Evolutionary conservation across 345 rosid species (phyloP).

Genomic region (Pelargonium nanum): DNA sequence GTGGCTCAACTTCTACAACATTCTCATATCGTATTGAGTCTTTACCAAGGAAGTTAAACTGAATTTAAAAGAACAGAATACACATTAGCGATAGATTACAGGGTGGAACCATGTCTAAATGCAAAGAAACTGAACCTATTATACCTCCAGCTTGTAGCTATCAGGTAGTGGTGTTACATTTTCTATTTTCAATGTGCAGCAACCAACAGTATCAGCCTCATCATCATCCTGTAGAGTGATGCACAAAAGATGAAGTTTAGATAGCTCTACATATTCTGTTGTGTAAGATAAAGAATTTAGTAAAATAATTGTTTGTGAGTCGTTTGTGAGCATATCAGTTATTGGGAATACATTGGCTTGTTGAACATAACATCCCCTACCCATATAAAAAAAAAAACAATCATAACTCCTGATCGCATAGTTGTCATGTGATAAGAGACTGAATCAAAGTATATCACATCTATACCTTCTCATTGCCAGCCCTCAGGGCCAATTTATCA

Average conservation of each 20-base stretch:
- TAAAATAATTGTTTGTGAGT: no score
- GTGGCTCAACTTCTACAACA: constrained; percentile 81
- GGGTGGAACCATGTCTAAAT: no score
- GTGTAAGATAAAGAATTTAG: no score
- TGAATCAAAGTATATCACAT: not conserved
- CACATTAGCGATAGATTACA: no score
- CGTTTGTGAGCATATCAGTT: no score
- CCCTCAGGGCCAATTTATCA: constrained; percentile 97
- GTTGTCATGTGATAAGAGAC: no score
- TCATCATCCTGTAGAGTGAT: constrained; percentile 90
- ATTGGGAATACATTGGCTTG: no score
- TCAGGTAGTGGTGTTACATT: constrained; percentile 58
- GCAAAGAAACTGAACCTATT: not conserved
- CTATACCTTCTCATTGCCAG: constrained; percentile 96
- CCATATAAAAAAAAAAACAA: constrained; percentile 13
- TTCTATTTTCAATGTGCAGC: constrained; percentile 91
- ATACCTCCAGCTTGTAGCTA: constrained; percentile 55
- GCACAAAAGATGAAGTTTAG: no score
- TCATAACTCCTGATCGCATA: not conserved
- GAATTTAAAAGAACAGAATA: constrained; percentile 1
- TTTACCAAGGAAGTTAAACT: constrained; percentile 99
- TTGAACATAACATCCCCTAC: no score
- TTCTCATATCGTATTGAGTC: constrained; percentile 92
- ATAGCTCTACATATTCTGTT: no score
- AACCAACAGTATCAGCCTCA: constrained; percentile 99